Evolutionary conservation across 1,284 basidiomycete genomes (phyloP), one percentile per base, ranked within the genome.

Genomic region (Porogramme epimiltina): DNA sequence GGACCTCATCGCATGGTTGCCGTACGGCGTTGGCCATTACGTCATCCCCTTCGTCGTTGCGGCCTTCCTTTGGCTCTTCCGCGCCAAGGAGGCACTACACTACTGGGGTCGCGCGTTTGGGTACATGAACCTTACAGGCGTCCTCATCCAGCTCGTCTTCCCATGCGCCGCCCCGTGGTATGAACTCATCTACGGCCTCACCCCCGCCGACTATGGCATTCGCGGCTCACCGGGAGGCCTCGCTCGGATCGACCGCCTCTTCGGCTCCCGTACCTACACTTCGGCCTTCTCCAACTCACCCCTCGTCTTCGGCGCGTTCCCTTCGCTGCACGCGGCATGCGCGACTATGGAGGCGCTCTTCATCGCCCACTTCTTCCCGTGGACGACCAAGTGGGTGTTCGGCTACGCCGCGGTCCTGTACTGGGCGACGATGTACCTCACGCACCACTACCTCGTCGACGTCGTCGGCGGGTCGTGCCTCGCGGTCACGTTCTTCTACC

Each of bases 381-480:
- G 79, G 59, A 79, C 79, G 18, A 78, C 81, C 15, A 73, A 73
- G 49, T 82, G 82, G 58, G 87, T 89, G 18, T 54, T 98, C 94
- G 93, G 75, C 72, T 98, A 99, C 70, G 85, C 86, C 2, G 85
- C 83, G n/a, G 75, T 93, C 28, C 81, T 99, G 1, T 99, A 97
- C 72, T 98, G 95, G 96, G 89, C 91, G 22, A 99, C 96, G 28
- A 99, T 99, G 96, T 97, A 97, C 76, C 85, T 96, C 62, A 93
- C 91, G 4, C 95, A 97, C 69, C 94, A 98, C 75, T 99, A 98
- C 77, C 86, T 98, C 62, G 93, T 99, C 72, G 97, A 99, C 66
- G 88, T 98, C 61, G 92, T 95, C 33, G 92, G 88, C 3, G 96
- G 96, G 6, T 93, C 92, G 0, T 97, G 95, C 67, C 80, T 99